Percentiles rank a stretch among this genome's conserved stretches.
Conservation (phyloP, 192 early-diverging fungal genomes). For the Coemansia sp. region DNA sequence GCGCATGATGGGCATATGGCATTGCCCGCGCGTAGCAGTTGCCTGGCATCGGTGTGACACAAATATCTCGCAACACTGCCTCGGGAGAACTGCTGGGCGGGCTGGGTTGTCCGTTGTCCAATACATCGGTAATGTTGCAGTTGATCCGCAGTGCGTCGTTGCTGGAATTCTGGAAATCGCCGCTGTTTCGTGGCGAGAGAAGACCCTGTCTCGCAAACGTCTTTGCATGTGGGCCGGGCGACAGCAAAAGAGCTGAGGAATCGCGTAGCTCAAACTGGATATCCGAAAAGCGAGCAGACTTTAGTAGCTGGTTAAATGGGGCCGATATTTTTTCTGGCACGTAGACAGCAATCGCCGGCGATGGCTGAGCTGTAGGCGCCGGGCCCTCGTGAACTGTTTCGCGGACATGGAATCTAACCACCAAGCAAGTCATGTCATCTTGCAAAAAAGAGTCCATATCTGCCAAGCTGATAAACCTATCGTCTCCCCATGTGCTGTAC, state of each 20-base stretch:
- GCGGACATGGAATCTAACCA: slow-evolving; percentile 49
- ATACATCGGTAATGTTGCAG: slow-evolving; percentile 11
- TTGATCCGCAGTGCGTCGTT: slow-evolving; percentile 35
- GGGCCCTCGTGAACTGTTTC: slow-evolving; percentile 36
- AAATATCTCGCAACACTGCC: slow-evolving; percentile 15
- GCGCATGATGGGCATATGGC: slow-evolving; percentile 30
- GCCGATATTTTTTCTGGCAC: slow-evolving; percentile 50
- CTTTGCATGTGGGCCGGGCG: slow-evolving; percentile 29
- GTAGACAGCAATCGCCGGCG: slow-evolving; percentile 44
- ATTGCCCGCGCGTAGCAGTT: slow-evolving; percentile 34
- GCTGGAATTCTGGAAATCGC: slow-evolving; percentile 16
- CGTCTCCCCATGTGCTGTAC: slow-evolving; percentile 52
- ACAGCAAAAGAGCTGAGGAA: slow-evolving; percentile 38
- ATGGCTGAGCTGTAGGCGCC: slow-evolving; percentile 29
- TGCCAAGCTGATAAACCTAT: slow-evolving; percentile 35
- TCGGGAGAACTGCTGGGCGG: slow-evolving; percentile 19
- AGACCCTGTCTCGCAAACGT: slow-evolving; percentile 14
- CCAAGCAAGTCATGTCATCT: slow-evolving; percentile 47
- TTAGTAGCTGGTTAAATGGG: slow-evolving; percentile 51
- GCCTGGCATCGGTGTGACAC: slow-evolving; percentile 48
- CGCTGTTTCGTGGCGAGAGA: slow-evolving; percentile 31
- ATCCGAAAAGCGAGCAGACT: slow-evolving; percentile 51
- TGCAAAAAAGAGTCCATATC: slow-evolving; percentile 40
- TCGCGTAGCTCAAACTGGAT: slow-evolving; percentile 53
- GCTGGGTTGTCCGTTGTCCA: slow-evolving; percentile 17